Evolutionary conservation across 257 asterid species (phyloP).

Genomic region (Scutellaria minor): DNA sequence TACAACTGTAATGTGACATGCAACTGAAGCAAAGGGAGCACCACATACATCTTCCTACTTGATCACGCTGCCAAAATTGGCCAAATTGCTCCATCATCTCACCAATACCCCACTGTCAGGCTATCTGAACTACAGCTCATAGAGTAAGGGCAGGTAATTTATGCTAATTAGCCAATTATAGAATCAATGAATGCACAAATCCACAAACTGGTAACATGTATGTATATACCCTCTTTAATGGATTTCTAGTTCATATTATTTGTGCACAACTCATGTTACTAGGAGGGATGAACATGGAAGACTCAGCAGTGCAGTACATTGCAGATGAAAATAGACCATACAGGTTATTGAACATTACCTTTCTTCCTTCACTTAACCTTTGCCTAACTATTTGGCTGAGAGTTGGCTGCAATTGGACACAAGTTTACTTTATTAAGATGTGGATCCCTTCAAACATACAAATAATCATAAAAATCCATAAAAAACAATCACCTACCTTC

Average conservation of each 20-base stretch:
- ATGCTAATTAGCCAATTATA: conserved; percentile 1
- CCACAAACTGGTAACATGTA: neutral
- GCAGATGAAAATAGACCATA: conserved; percentile 22
- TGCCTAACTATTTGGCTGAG: conserved; percentile 82
- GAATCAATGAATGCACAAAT: conserved; percentile 2
- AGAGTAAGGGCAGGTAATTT: neutral
- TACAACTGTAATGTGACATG: no score
- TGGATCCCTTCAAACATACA: conserved; percentile 17
- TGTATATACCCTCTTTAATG: neutral
- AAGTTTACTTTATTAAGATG: neutral
- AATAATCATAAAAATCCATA: neutral
- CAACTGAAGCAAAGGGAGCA: no score
- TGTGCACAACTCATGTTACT: conserved; percentile 3
- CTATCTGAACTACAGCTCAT: neutral
- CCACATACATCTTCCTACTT: no score
- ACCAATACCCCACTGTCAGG: neutral
- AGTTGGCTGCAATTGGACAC: conserved; percentile 67
- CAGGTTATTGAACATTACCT: conserved; percentile 56
- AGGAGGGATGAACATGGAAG: conserved; percentile 5
- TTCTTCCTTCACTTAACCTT: conserved; percentile 88
- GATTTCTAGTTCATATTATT: conserved; percentile 21
- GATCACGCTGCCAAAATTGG: neutral
- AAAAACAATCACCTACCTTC: conserved; percentile 49
- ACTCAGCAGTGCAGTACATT: neutral
- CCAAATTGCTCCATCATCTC: neutral